These are phyloP conservation scores for Blastobotrys americana DNA, from an alignment of 805 yeast species.

Conservation along the genomic window DNA sequence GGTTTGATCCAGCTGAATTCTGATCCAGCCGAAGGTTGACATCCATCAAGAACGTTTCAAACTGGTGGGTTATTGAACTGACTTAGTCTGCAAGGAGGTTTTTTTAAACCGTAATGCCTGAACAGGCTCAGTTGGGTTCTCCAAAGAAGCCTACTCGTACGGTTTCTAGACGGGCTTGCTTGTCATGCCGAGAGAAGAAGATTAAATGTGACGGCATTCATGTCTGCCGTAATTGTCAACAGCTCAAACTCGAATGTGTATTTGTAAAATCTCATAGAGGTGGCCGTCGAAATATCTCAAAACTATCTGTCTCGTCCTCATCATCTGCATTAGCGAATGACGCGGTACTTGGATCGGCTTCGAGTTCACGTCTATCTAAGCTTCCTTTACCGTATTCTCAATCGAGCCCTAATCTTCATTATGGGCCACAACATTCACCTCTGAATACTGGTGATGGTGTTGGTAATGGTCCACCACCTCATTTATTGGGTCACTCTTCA, in stretches of 20 bases:
- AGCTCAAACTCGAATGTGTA: slow-evolving; percentile 7
- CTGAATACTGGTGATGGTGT: too few relatives aligned
- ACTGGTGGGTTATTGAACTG: too few relatives aligned
- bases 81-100: too few relatives aligned
- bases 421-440: too few relatives aligned
- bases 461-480: too few relatives aligned
- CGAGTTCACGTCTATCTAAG: background rate
- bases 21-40: too few relatives aligned
- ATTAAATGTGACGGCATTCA: slow-evolving; percentile 60
- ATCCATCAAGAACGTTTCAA: too few relatives aligned
- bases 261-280: slow-evolving; percentile 9
- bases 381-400: background rate
- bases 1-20: too few relatives aligned
- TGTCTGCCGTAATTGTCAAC: slow-evolving; percentile 9
- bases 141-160: slow-evolving; percentile 7
- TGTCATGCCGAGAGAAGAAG: slow-evolving; percentile 73
- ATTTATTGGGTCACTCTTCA: too few relatives aligned
- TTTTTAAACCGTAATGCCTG: background rate
- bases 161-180: slow-evolving; percentile 59
- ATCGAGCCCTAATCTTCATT: background rate
- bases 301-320: background rate
- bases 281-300: slow-evolving; percentile 5
- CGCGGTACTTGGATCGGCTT: too few relatives aligned
- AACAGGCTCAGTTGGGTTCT: background rate
- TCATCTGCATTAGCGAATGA: slow-evolving; percentile 1